phyloP scores from a whole-genome alignment of 1,284 basidiomycete species.

The Leccinum cinnamomeum region DNA sequence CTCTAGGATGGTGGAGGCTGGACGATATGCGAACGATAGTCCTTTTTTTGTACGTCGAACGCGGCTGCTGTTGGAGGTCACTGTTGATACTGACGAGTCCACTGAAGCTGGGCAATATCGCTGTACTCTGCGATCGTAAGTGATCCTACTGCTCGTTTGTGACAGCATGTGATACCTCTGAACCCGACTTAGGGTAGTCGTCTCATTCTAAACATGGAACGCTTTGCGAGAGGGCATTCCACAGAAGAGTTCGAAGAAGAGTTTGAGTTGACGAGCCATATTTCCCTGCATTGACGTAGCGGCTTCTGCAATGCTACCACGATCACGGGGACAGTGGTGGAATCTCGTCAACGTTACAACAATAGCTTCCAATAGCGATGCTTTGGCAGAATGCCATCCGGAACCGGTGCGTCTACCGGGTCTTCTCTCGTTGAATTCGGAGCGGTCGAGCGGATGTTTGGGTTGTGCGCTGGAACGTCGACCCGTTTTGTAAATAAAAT shows the following conservation, averaged over 20 bases:
- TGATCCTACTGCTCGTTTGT: background rate
- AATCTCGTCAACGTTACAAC: background rate
- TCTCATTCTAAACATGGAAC: slow-evolving; percentile 23
- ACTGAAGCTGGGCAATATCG: slow-evolving; percentile 15
- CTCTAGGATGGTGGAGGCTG: slow-evolving; percentile 5
- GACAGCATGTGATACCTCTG: background rate
- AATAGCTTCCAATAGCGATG: background rate
- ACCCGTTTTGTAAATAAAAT: slow-evolving; percentile 58
- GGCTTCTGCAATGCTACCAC: background rate
- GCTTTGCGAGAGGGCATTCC: slow-evolving; percentile 10
- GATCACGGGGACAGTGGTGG: background rate
- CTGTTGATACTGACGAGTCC: slow-evolving; percentile 1
- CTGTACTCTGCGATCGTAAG: slow-evolving; percentile 17
- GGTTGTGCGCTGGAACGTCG: slow-evolving; percentile 78
- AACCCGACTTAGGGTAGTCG: slow-evolving; percentile 17
- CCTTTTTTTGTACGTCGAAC: slow-evolving; percentile 13
- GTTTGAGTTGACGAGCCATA: slow-evolving; percentile 15
- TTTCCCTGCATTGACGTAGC: slow-evolving; percentile 9
- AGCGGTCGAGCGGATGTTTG: slow-evolving; percentile 83
- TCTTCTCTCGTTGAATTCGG: background rate
- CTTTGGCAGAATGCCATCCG: background rate
- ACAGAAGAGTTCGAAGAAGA: slow-evolving; percentile 16
- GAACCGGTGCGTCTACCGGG: background rate
- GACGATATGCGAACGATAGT: slow-evolving; percentile 1
- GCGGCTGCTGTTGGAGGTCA: background rate